Base-by-base conservation (phyloP, 768 basidiomycete species). In the Auricularia sp. region DNA sequence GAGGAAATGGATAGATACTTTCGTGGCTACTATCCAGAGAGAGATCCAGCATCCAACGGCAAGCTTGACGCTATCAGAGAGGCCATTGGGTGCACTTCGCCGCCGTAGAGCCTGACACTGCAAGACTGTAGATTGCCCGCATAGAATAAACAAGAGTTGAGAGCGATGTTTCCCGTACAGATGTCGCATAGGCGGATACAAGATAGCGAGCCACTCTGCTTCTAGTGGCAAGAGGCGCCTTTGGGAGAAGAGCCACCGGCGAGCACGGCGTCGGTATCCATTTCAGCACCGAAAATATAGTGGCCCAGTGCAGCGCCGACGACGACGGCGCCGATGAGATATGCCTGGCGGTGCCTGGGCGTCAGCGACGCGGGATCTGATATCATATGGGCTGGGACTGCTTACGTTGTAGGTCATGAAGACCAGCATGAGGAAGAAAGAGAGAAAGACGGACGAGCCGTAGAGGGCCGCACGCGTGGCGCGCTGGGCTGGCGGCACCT, bases 381-480 rank as follows among this genome's bases (percentile, higher is more conserved):
- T 36, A 62, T n/a, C 33, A 44, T 29, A 7, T 14, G n/a, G 39
- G 35, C 33, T 11, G 54, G 8, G 36, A 29, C 29, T 29, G 77
- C 90, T 71, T 65, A 93, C 91, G 68, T 97, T 97, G 77, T 95
- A 97, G 3, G 93, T 96, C 93, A 97, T 96, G 75, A 93, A 94
- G 47, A 96, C 86, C 65, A 97, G 78, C 93, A 97, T 97, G 72
- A 93, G 83, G 83, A 92, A 91, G 80, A 89, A 90, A 42, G 90
- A 90, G 65, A 93, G 74, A 73, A 87, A 87, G 23, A 93, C 84
- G 2, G 84, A 84, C 3, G 79, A 74, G n/a, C 87, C 91, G 69
- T 95, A 96, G 43, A 92, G 72, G 1, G 72, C 68, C 5, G 91
- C 88, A 33, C 91, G 81, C 54, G 86, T 69, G 14, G 68, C 21